Percentiles rank a stretch among this genome's conserved stretches.
Conservation (phyloP, 208 protist species). For the Wallacemonas sp. region DNA sequence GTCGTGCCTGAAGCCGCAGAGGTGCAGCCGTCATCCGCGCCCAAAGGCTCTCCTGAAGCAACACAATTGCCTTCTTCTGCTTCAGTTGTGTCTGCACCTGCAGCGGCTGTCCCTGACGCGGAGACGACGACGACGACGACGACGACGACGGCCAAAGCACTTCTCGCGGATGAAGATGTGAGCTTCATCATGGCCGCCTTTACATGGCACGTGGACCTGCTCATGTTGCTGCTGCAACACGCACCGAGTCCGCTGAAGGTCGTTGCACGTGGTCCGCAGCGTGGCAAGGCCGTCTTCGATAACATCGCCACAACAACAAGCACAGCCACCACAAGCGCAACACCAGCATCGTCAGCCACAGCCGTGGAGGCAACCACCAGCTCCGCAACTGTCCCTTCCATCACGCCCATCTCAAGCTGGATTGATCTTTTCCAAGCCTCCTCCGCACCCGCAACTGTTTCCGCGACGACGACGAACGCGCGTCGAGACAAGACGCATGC, state of each 20-base stretch:
- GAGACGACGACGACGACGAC: slow-evolving; percentile 5
- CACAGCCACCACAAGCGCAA: not conserved
- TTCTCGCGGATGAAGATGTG: slow-evolving; percentile 41
- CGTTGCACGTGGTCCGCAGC: not conserved
- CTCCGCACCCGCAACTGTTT: not conserved
- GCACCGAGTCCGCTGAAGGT: slow-evolving; percentile 46
- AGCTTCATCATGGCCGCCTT: slow-evolving; percentile 61
- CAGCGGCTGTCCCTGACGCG: not conserved
- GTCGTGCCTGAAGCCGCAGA: too few relatives aligned
- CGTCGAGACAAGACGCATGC: too few relatives aligned
- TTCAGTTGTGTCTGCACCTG: too few relatives aligned
- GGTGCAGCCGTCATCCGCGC: too few relatives aligned
- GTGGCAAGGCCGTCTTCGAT: not conserved
- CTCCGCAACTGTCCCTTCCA: not conserved
- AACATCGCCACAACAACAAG: not conserved
- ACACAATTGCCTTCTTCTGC: too few relatives aligned
- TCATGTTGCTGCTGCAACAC: slow-evolving; percentile 50
- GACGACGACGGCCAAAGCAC: slow-evolving; percentile 1
- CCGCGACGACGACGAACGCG: too few relatives aligned
- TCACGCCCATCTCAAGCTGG: slow-evolving; percentile 7
- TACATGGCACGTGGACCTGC: slow-evolving; percentile 68
- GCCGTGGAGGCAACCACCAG: not conserved
- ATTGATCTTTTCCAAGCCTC: slow-evolving; percentile 7
- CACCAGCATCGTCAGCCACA: not conserved
- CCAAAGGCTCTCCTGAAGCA: too few relatives aligned